These are phyloP conservation scores for Plasmodium knowlesi DNA, from an alignment of 169 alveolate species.

Conservation along the genomic window DNA sequence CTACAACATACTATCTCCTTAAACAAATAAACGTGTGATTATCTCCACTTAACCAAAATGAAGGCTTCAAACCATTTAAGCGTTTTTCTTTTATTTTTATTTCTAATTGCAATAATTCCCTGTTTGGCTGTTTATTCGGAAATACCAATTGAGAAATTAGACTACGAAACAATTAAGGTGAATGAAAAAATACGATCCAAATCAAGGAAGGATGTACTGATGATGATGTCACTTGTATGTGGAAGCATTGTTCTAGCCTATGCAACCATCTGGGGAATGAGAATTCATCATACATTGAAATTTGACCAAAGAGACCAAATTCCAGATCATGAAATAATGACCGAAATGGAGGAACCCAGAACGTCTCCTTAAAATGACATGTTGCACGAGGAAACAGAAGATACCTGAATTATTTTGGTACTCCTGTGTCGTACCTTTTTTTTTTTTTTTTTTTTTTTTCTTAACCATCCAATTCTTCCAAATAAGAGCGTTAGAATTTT, in stretches of 20 bases:
- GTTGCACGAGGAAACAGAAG: no score
- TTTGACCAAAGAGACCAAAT: not conserved
- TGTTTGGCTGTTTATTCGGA: not conserved
- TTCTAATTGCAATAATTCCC: not conserved
- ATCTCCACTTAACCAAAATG: conserved; percentile 1
- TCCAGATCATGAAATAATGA: not conserved
- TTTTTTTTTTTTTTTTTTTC: not conserved
- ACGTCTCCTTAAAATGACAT: not conserved
- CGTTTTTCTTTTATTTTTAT: conserved; percentile 6
- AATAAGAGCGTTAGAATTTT: not conserved
- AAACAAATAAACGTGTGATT: not conserved
- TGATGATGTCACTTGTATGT: conserved; percentile 5
- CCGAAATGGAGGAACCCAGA: not conserved
- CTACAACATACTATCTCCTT: not conserved
- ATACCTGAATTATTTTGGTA: not conserved
- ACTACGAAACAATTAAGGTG: conserved; percentile 4
- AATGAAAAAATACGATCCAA: conserved; percentile 8
- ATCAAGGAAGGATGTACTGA: not conserved
- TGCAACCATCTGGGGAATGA: conserved; percentile 8
- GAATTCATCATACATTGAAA: not conserved
- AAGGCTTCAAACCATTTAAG: not conserved
- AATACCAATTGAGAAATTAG: conserved; percentile 3
- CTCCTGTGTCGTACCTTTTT: not conserved
- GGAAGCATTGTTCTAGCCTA: not conserved
- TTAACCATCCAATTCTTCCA: not conserved